A percentile compares a stretch with the other conserved stretches of the same genome.
Evolutionary conservation across 177 flowering plant genomes (phyloP).

Genomic region (Telopea speciosissima): DNA sequence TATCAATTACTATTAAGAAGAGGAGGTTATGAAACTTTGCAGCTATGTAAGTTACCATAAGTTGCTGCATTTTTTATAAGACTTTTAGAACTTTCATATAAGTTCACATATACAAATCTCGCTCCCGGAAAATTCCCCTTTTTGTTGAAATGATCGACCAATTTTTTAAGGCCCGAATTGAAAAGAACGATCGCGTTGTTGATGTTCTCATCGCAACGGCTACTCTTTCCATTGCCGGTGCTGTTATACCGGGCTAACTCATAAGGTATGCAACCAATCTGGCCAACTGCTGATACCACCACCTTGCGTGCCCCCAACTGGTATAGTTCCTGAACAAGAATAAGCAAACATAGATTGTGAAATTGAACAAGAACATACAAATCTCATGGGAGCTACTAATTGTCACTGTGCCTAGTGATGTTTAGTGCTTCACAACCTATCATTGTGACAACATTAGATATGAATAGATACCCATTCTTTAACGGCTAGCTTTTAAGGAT

Average conservation of each 20-base stretch:
- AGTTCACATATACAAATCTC: conserved; percentile 54
- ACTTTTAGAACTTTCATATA: conserved; percentile 33
- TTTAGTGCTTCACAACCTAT: too few species aligned
- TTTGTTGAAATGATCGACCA: conserved; percentile 43
- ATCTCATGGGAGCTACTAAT: too few species aligned
- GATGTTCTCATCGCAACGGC: conserved; percentile 55
- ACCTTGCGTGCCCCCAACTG: conserved; percentile 62
- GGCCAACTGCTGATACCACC: conserved; percentile 56
- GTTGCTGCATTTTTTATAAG: conserved; percentile 31
- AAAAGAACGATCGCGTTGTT: conserved; percentile 46
- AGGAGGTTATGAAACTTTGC: too few species aligned
- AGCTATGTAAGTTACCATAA: conserved; percentile 32
- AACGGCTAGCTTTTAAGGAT: too few species aligned
- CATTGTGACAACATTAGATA: too few species aligned
- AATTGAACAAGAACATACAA: too few species aligned
- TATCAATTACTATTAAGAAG: too few species aligned
- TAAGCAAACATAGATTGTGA: too few species aligned
- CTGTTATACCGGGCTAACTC: conserved; percentile 44
- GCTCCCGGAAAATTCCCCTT: conserved; percentile 54
- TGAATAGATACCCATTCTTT: too few species aligned
- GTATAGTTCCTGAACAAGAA: conserved; percentile 38
- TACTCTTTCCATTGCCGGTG: conserved; percentile 23
- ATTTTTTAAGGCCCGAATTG: conserved; percentile 45
- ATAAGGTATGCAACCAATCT: conserved; percentile 79
- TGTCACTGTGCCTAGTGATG: too few species aligned